Evolutionary conservation across 1,284 basidiomycete species (phyloP), one percentile per base, ranked within the genome.

Genomic region (Laetiporus sulphureus): DNA sequence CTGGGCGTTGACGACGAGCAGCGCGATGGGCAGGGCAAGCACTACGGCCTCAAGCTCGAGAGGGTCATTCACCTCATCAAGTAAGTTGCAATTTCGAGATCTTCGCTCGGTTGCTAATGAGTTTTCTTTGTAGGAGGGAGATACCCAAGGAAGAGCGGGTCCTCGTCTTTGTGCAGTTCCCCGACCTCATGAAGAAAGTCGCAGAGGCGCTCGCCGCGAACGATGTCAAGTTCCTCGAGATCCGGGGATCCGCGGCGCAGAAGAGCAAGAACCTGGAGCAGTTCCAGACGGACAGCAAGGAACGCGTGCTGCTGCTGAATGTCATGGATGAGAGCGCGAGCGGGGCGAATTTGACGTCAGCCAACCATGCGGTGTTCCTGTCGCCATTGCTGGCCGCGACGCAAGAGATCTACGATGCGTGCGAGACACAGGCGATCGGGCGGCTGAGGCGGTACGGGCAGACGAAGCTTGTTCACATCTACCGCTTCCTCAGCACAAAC

Each of bases 281-380:
- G 51, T 93, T 95, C 75, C 91, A 96, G 65, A 76, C 84, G 44
- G 69, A 79, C 29, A 76, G 80, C 50, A 67, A 73, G 41, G 79
- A 83, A 50, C 82, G 90, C 7, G 91, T 96, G 2, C 70, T 97
- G 24, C 70, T 97, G 41, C 69, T 97, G 46, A 91, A 91, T 54
- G 86, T 95, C 48, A 92, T 89, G 74, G 91, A 95, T 62, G 91
- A 95, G 59, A 91, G 86, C 46, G 92, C 93, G 2, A 91, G 91
- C 38, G 93, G 93, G 37, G 83, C 90, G 50, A 97, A 97, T 60
- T 65, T 97, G 55, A 97, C 93, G 1, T 83, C 79, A 15, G 94
- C 94, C 12, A 97, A 94, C 66, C 91, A 95, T 56, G 93, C 91
- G 27, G 86, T 97, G 58, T 97, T 97, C 73, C 69, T 97, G 39